Evolutionary conservation across 2,329 filamentous ascomycete genomes (phyloP).

Genomic region (Exophiala oligosperma): DNA sequence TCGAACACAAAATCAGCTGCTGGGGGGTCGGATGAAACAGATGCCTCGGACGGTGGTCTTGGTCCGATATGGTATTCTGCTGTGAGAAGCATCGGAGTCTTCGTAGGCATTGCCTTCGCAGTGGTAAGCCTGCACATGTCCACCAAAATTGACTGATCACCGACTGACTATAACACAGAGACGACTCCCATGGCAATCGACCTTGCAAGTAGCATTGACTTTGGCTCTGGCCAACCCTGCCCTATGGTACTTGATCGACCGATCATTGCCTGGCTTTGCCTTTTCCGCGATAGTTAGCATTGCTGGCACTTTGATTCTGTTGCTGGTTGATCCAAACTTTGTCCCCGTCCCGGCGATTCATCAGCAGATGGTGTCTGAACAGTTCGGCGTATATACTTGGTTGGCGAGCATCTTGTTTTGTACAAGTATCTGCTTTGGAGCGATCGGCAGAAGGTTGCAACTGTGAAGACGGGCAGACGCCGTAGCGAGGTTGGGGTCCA

Average conservation of each 20-base stretch:
- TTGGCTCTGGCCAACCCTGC: slow-evolving; percentile 89
- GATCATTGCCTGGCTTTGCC: slow-evolving; percentile 79
- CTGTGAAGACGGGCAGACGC: slow-evolving; percentile 11
- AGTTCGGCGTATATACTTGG: slow-evolving; percentile 73
- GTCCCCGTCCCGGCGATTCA: slow-evolving; percentile 65
- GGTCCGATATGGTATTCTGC: slow-evolving; percentile 74
- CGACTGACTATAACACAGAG: slow-evolving; percentile 55
- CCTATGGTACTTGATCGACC: slow-evolving; percentile 94
- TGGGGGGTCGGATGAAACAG: slow-evolving; percentile 11
- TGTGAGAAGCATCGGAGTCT: slow-evolving; percentile 68
- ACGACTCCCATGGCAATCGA: slow-evolving; percentile 88
- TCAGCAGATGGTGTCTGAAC: slow-evolving; percentile 41
- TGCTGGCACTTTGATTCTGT: slow-evolving; percentile 69
- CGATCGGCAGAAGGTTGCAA: slow-evolving; percentile 76
- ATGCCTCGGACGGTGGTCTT: slow-evolving; percentile 37
- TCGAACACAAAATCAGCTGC: slow-evolving; percentile 29
- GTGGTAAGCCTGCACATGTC: slow-evolving; percentile 63
- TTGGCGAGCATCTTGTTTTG: slow-evolving; percentile 92
- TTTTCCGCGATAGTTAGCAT: slow-evolving; percentile 74
- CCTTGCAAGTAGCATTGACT: slow-evolving; percentile 86
- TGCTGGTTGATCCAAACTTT: slow-evolving; percentile 75
- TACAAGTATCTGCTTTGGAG: slow-evolving; percentile 93
- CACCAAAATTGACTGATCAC: slow-evolving; percentile 14
- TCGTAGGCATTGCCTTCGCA: slow-evolving; percentile 72
- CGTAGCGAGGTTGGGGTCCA: background rate